phyloP scores from a whole-genome alignment of 306 rosid genomes.

The Ceratonia siliqua region DNA sequence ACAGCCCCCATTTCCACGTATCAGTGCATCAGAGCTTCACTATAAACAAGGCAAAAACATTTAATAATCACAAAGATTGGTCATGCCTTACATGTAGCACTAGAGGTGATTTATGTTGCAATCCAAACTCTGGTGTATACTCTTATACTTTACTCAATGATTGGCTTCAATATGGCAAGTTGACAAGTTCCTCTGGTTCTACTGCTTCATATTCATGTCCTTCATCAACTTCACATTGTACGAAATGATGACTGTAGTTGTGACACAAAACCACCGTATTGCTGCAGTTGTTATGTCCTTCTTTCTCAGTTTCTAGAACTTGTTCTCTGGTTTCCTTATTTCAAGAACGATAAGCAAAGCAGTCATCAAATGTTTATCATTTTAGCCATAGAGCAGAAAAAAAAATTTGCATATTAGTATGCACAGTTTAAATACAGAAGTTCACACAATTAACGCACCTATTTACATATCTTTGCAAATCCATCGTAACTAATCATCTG shows the following conservation, averaged over 20 bases:
- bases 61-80: too few species aligned
- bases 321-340: slow-evolving; percentile 44
- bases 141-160: slow-evolving; percentile 35
- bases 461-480: neutral
- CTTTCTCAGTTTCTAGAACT: slow-evolving; percentile 39
- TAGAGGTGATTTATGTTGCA: slow-evolving; percentile 35
- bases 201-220: slow-evolving; percentile 35
- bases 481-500: neutral
- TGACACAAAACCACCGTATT: slow-evolving; percentile 40
- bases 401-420: neutral
- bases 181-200: slow-evolving; percentile 41
- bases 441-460: neutral
- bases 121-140: slow-evolving; percentile 33
- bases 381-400: too few species aligned
- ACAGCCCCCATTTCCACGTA: too few species aligned
- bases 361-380: neutral
- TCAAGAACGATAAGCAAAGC: slow-evolving; percentile 25
- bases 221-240: slow-evolving; percentile 40
- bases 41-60: neutral
- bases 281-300: slow-evolving; percentile 43
- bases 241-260: slow-evolving; percentile 46
- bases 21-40: too few species aligned
- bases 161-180: slow-evolving; percentile 27
- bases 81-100: slow-evolving; percentile 29
- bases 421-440: neutral